Conservation (phyloP, 176 grass and related monocot genomes). For the Saccharum officinarum region DNA sequence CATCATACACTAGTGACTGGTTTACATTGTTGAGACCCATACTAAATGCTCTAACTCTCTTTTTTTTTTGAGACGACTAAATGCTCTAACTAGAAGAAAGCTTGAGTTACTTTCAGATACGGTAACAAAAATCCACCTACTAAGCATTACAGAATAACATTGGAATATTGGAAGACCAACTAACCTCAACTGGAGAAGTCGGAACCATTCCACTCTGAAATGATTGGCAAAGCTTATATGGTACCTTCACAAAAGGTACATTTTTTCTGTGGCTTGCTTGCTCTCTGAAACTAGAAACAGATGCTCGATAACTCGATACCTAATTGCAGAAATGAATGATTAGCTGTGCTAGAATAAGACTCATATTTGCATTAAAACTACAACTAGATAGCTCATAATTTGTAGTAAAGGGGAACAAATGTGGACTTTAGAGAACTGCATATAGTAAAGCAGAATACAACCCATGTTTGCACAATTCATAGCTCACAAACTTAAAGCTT, state of each 20-base stretch:
- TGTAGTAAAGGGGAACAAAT: neutral
- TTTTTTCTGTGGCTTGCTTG: slow-evolving; percentile 73
- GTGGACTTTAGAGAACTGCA: slow-evolving; percentile 9
- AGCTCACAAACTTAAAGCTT: neutral
- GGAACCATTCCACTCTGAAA: slow-evolving; percentile 66
- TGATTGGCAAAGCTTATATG: slow-evolving; percentile 77
- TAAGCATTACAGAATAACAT: neutral
- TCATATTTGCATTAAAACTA: neutral
- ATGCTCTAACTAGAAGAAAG: neutral
- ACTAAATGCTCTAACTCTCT: neutral
- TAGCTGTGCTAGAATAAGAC: neutral
- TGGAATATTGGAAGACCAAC: slow-evolving; percentile 25
- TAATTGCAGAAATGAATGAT: slow-evolving; percentile 20
- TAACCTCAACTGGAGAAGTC: slow-evolving; percentile 72
- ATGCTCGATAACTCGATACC: slow-evolving; percentile 92
- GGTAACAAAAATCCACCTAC: neutral
- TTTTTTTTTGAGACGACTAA: too few relatives aligned
- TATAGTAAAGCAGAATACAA: neutral
- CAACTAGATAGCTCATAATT: slow-evolving; percentile 6
- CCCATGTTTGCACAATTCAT: neutral
- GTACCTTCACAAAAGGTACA: slow-evolving; percentile 58
- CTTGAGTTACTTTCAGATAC: neutral
- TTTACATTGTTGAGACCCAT: neutral
- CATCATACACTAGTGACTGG: neutral
- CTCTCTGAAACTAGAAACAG: slow-evolving; percentile 86